phyloP scores from a whole-genome alignment of 1,284 basidiomycete species.

The Pascua guehoae region DNA sequence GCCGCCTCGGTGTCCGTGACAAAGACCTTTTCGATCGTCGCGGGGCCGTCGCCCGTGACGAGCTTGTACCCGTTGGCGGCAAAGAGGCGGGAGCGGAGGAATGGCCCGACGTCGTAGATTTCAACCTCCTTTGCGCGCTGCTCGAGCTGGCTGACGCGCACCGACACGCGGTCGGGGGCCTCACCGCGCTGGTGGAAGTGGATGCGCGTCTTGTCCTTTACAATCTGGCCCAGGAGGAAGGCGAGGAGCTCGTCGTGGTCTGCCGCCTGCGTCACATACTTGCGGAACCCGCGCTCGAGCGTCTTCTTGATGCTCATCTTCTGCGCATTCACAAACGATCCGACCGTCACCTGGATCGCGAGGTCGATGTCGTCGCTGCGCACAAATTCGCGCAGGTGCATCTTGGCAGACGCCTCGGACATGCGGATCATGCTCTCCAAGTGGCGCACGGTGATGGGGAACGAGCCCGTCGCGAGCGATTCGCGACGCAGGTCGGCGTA shows the following conservation, averaged over 20 bases:
- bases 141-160: conserved; percentile 76
- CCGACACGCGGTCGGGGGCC: conserved; percentile 68
- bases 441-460: conserved; percentile 96
- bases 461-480: conserved; percentile 92
- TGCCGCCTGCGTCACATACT: conserved; percentile 89
- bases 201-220: conserved; percentile 90
- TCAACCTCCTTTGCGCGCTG: conserved; percentile 87
- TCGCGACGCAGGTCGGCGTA: conserved; percentile 97
- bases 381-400: conserved; percentile 95
- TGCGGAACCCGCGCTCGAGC: conserved; percentile 92
- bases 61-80: conserved; percentile 80
- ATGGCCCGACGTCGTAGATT: conserved; percentile 83
- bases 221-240: conserved; percentile 87
- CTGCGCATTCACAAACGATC: conserved; percentile 92
- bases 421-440: conserved; percentile 99
- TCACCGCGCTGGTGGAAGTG: conserved; percentile 68
- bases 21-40: conserved; percentile 45
- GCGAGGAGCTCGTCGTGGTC: conserved; percentile 94
- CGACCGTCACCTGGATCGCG: conserved; percentile 91
- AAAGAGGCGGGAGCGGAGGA: conserved; percentile 81
- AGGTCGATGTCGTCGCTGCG: conserved; percentile 94
- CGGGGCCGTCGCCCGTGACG: conserved; percentile 21
- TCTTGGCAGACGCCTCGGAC: conserved; percentile 97
- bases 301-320: conserved; percentile 99
- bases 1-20: conserved; percentile 9